Evolutionary conservation across 2,329 filamentous ascomycete genomes (phyloP).

Genomic region (Alternaria triticimaculans): DNA sequence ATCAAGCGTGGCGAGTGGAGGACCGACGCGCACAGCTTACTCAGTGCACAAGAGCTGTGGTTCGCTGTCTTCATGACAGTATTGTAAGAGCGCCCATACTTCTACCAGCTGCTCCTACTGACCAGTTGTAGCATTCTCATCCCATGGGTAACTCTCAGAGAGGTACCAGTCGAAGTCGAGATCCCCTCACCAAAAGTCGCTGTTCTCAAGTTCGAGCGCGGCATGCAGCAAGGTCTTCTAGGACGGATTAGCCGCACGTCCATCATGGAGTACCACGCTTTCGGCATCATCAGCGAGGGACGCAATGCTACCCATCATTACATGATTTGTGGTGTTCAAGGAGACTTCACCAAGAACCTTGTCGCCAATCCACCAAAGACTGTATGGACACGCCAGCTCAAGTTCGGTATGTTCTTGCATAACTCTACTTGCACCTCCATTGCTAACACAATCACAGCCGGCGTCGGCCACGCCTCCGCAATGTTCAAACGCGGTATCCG

Average conservation of each 20-base stretch:
- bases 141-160: slow-evolving; percentile 46
- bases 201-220: slow-evolving; percentile 41
- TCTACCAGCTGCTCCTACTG: slow-evolving; percentile 1
- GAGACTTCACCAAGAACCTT: slow-evolving; percentile 44
- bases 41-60: slow-evolving; percentile 45
- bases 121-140: slow-evolving; percentile 34
- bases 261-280: slow-evolving; percentile 48
- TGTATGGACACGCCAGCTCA: slow-evolving; percentile 44
- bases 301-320: slow-evolving; percentile 39
- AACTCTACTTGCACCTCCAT: not conserved
- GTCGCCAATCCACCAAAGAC: slow-evolving; percentile 43
- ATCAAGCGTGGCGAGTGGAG: slow-evolving; percentile 44
- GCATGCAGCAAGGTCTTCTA: slow-evolving; percentile 47
- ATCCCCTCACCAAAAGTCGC: slow-evolving; percentile 47
- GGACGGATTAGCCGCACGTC: slow-evolving; percentile 46
- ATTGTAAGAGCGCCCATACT: slow-evolving; percentile 29
- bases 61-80: slow-evolving; percentile 47
- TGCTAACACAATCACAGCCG: slow-evolving; percentile 32
- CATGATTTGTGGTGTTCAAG: slow-evolving; percentile 48
- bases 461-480: slow-evolving; percentile 43
- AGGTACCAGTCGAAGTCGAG: slow-evolving; percentile 43
- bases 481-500: slow-evolving; percentile 48
- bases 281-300: slow-evolving; percentile 47
- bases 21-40: slow-evolving; percentile 31
- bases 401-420: slow-evolving; percentile 38